Percentiles rank a stretch among this genome's conserved stretches.
Evolutionary conservation across 2,329 filamentous ascomycete genomes (phyloP).

Genomic region (Zymoseptoria passerinii): DNA sequence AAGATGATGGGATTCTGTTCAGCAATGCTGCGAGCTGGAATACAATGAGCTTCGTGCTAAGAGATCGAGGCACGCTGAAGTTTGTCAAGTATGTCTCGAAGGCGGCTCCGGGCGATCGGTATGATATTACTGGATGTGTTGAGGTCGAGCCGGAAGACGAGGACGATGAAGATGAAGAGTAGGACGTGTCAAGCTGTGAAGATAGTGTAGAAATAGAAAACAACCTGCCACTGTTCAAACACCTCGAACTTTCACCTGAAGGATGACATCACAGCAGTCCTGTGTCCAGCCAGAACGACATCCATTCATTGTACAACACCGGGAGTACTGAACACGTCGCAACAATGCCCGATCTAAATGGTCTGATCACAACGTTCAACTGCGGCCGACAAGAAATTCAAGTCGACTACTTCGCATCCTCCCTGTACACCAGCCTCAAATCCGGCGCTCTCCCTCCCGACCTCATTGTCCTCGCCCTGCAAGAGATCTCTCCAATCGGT

Average conservation of each 20-base stretch:
- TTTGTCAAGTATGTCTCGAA: conserved; percentile 95
- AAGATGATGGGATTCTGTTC: conserved; percentile 68
- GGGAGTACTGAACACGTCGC: too few species aligned
- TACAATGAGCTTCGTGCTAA: conserved; percentile 77
- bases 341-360: neutral
- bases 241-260: neutral
- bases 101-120: conserved; percentile 76
- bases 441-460: conserved; percentile 50
- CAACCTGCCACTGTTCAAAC: neutral
- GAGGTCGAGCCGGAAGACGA: conserved; percentile 49
- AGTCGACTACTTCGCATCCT: conserved; percentile 57
- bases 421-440: conserved; percentile 42
- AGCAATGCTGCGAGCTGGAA: conserved; percentile 73
- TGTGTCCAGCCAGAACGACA: too few species aligned
- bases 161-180: conserved; percentile 40
- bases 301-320: too few species aligned
- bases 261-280: neutral
- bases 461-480: conserved; percentile 60
- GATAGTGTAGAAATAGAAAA: neutral
- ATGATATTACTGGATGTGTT: conserved; percentile 78
- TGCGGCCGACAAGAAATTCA: conserved; percentile 68
- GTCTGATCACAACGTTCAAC: conserved; percentile 71
- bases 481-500: conserved; percentile 81
- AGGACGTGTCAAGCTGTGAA: neutral
- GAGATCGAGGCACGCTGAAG: conserved; percentile 75